Percentiles rank a stretch among this genome's conserved stretches.
Evolutionary conservation across 768 basidiomycete species (phyloP).

Genomic region (Pluteus cervinus): DNA sequence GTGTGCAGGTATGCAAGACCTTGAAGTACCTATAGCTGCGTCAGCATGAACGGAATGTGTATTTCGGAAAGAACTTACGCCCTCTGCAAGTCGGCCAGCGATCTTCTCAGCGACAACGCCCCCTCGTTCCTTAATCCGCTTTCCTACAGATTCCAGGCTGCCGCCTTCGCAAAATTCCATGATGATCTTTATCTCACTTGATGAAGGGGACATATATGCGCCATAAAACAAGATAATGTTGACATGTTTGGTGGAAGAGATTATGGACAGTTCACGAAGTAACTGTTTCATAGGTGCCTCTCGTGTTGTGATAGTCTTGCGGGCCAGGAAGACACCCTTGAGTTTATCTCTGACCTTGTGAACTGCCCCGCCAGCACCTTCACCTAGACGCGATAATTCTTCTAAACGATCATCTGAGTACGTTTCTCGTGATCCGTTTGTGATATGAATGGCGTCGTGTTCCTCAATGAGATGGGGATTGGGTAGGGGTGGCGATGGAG

Average conservation of each 20-base stretch:
- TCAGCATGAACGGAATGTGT: slow-evolving; percentile 6
- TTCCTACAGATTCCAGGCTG: slow-evolving; percentile 84
- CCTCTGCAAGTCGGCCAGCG: slow-evolving; percentile 88
- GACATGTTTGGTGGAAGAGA: slow-evolving; percentile 72
- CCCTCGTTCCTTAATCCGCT: slow-evolving; percentile 72
- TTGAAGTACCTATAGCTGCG: slow-evolving; percentile 57
- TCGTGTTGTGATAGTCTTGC: slow-evolving; percentile 89
- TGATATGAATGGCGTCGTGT: too few relatives aligned
- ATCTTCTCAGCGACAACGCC: slow-evolving; percentile 83
- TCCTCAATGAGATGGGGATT: too few relatives aligned
- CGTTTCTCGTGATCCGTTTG: slow-evolving; percentile 27
- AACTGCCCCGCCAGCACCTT: slow-evolving; percentile 95
- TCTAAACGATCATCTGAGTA: slow-evolving; percentile 74
- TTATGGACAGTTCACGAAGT: slow-evolving; percentile 86
- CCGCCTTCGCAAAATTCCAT: slow-evolving; percentile 91
- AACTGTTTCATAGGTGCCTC: slow-evolving; percentile 92
- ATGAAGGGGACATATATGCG: slow-evolving; percentile 81
- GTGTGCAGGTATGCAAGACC: slow-evolving; percentile 93
- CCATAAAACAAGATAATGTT: slow-evolving; percentile 94
- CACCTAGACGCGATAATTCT: slow-evolving; percentile 75
- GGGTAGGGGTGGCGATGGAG: too few relatives aligned
- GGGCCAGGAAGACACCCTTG: slow-evolving; percentile 77
- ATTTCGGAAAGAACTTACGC: slow-evolving; percentile 45
- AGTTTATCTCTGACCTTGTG: slow-evolving; percentile 87
- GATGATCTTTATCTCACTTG: slow-evolving; percentile 90